Evolutionary conservation across 2,329 filamentous ascomycete genomes (phyloP).

Genomic region (Scedosporium apiospermum): DNA sequence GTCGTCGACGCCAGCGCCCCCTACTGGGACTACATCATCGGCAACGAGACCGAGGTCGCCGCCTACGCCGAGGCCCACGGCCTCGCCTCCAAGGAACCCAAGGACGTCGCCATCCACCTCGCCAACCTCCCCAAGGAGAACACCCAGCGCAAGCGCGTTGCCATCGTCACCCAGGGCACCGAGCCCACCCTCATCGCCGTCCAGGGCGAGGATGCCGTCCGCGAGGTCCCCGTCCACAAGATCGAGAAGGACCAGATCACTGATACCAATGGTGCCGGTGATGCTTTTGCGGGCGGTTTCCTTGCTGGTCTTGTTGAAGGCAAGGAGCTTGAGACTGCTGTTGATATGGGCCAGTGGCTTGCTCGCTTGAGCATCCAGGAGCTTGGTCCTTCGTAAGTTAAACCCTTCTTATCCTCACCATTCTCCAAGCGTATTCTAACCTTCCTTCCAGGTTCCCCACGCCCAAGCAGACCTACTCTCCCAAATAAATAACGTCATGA

Average conservation of each 20-base stretch:
- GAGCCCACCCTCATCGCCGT: slow-evolving; percentile 79
- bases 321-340: slow-evolving; percentile 64
- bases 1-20: slow-evolving; percentile 74
- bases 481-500: slow-evolving; percentile 14
- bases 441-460: slow-evolving; percentile 55
- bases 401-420: background rate
- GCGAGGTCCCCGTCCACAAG: slow-evolving; percentile 71
- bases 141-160: slow-evolving; percentile 68
- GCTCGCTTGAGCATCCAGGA: slow-evolving; percentile 90
- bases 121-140: slow-evolving; percentile 91
- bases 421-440: background rate
- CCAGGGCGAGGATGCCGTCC: slow-evolving; percentile 59
- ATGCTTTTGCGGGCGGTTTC: slow-evolving; percentile 94
- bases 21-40: slow-evolving; percentile 94
- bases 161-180: slow-evolving; percentile 92
- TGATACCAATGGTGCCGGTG: slow-evolving; percentile 94
- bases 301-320: slow-evolving; percentile 80
- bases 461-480: slow-evolving; percentile 68
- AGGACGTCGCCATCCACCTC: slow-evolving; percentile 75
- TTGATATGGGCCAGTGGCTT: slow-evolving; percentile 96
- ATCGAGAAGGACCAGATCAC: slow-evolving; percentile 73
- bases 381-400: slow-evolving; percentile 84
- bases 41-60: slow-evolving; percentile 91
- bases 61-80: slow-evolving; percentile 77
- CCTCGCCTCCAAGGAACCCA: slow-evolving; percentile 65